Base-by-base conservation (phyloP, 2,329 filamentous ascomycete genomes). In the Ascochyta pisi region DNA sequence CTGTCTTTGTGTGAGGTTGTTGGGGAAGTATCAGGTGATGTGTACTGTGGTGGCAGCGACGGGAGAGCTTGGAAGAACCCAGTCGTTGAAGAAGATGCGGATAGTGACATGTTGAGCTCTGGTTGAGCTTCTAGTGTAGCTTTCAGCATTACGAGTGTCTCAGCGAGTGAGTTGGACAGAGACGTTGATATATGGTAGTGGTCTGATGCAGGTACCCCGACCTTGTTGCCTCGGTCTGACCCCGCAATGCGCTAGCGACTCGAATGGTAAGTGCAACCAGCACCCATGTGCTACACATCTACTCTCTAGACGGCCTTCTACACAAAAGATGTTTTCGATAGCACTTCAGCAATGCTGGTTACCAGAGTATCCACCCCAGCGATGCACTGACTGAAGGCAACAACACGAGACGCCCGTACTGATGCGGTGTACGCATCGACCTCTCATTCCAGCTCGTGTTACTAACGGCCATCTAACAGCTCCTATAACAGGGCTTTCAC, bases 1-100 rank as follows among this genome's bases (percentile, higher is more conserved):
- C 10, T 27, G 1, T 37, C 33, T 3, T 35, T 33, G 37, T 27
- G 15, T n/a, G 8, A 35, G 3, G 15, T 38, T 2, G 35, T 39
- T 12, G 34, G 12, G 7, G 39, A 12, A 9, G 27, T 34, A 13
- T 50, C 48, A 1, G 54, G 40, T 12, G 45, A 54, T 6, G 68
- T 70, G 39, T 62, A 73, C 38, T 69, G 67, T 2, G 68, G 69
- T 29, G 66, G 66, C 16, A 71, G 45, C 1, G 53, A 40, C 3
- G 70, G 69, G 1, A 68, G 56, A 3, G 57, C 54, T 55, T 73
- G 71, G 50, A 73, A 73, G 62, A 74, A 73, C 33, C 71, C 70
- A 1, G 59, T 23, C 2, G 70, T 71, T 3, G 69, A 70, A 2
- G 69, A 71, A 2, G 69, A 69, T 10, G 67, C 48, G 8, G 23